Percentiles rank a stretch among this genome's conserved stretches.
phyloP scores from a whole-genome alignment of 2,329 filamentous ascomycete species.

The Ophiocordyceps camponoti-floridani region DNA sequence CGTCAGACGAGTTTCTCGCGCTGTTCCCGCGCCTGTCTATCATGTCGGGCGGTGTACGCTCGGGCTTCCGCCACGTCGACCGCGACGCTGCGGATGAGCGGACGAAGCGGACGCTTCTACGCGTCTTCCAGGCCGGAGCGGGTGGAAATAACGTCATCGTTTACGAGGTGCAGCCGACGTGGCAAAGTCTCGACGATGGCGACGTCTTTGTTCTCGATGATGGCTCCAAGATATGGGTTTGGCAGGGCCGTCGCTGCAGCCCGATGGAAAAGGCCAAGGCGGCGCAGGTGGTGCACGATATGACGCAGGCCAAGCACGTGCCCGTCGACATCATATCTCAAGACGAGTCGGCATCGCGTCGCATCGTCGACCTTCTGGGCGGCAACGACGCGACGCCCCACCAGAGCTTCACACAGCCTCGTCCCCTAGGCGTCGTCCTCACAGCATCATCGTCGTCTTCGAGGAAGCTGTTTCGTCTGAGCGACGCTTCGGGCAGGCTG shows the following conservation, averaged over 20 bases:
- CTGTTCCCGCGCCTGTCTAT: conserved; percentile 45
- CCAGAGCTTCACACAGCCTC: conserved; percentile 19
- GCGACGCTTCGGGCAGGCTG: conserved; percentile 39
- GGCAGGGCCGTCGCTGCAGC: conserved; percentile 47
- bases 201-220: conserved; percentile 50
- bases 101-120: conserved; percentile 33
- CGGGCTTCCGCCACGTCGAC: conserved; percentile 47
- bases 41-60: conserved; percentile 38
- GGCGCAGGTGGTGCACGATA: conserved; percentile 46
- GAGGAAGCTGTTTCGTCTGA: conserved; percentile 40
- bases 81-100: conserved; percentile 9
- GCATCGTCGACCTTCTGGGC: conserved; percentile 38
- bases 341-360: conserved; percentile 32
- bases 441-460: conserved; percentile 1
- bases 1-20: conserved; percentile 39
- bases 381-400: conserved; percentile 22
- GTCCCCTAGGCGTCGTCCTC: conserved; percentile 17
- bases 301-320: conserved; percentile 43
- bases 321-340: conserved; percentile 50
- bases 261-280: conserved; percentile 55
- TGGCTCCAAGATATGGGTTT: conserved; percentile 48
- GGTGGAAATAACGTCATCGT: conserved; percentile 32
- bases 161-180: conserved; percentile 43
- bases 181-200: conserved; percentile 42
- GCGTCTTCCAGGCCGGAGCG: conserved; percentile 35